Conservation (phyloP, 2,329 filamentous ascomycete species). For the Aaosphaeria pasadenensis region DNA sequence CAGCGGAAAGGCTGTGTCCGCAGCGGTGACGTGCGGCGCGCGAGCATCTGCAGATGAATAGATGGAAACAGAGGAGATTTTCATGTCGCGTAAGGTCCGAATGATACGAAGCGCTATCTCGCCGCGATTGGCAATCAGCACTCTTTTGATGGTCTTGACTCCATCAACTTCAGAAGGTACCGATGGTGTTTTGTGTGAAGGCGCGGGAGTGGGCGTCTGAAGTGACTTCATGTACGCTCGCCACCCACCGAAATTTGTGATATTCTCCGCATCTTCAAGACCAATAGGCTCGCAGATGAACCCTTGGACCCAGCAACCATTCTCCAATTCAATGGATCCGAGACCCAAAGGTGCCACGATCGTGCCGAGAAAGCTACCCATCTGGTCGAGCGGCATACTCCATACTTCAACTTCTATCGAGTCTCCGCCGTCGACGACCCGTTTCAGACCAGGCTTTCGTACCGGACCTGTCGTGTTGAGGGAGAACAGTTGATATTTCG, state of each 20-base stretch:
- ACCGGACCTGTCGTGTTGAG: not conserved
- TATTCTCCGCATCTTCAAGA: not conserved
- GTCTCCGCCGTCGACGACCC: not conserved
- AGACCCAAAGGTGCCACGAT: not conserved
- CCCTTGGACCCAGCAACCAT: not conserved
- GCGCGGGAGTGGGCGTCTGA: too few species aligned
- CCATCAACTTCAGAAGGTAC: not conserved
- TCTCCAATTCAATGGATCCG: not conserved
- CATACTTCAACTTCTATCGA: not conserved
- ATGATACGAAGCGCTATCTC: not conserved
- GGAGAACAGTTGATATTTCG: not conserved
- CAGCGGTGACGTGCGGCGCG: constrained; percentile 51
- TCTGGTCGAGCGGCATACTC: not conserved
- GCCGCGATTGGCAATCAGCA: not conserved
- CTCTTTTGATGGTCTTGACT: not conserved
- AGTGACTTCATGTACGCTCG: not conserved
- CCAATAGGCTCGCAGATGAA: not conserved
- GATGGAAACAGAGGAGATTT: not conserved
- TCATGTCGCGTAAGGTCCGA: not conserved
- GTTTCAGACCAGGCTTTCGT: not conserved
- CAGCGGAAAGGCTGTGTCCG: constrained; percentile 53
- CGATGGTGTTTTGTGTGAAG: too few species aligned
- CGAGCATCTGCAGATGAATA: not conserved
- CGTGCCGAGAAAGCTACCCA: not conserved
- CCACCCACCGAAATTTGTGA: not conserved